Evolutionary conservation across 352 stramenopile species (phyloP), one percentile per base, ranked within the genome.

Genomic region (Phytophthora foliorum): DNA sequence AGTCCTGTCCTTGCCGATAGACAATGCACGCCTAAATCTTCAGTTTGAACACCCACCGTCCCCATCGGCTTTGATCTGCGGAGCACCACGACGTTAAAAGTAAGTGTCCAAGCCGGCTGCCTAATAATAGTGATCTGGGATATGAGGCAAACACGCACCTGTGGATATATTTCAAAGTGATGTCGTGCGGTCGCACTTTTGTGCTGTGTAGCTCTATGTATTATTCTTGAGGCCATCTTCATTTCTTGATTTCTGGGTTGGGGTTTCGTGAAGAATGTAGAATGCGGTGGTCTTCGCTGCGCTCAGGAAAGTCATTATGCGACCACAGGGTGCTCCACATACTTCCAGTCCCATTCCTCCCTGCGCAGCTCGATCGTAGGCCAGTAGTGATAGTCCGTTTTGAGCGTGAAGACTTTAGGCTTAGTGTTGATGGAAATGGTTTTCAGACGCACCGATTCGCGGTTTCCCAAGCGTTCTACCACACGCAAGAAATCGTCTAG

Each of bases 331-430:
- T 73, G 61, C 42, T 75, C 61, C 44, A 92, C 81, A 49, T 94
- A 94, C 51, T 88, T 78, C 88, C 88, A 95, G 53, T 94, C 83
- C 62, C 64, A 87, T 41, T 69, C 74, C 21, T 87, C 69, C 48
- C 88, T 78, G 29, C 70, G 79, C 31, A 98, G 75, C 74, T 98
- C 88, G 32, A 94, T 74, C 5, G 92, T 97, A 38, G 92, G 90
- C 89, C 90, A 98, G 77, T 97, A 98, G 73, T 95, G 84, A 61
- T 96, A 96, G 69, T 97, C 91, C 6, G 84, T 94, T 78, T 96
- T 97, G 22, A 98, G 76, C n/a, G 90, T 97, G 49, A 95, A 92
- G 22, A 96, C 88, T 58, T 93, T 95, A 34, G 85, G 84, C 58
- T 97, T 97, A 2, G 86, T 95, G 57, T 98, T 95, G 56, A 98